Evolutionary conservation across 495 filamentous ascomycete genomes (phyloP).

Genomic region (Daldinia bambusicola): DNA sequence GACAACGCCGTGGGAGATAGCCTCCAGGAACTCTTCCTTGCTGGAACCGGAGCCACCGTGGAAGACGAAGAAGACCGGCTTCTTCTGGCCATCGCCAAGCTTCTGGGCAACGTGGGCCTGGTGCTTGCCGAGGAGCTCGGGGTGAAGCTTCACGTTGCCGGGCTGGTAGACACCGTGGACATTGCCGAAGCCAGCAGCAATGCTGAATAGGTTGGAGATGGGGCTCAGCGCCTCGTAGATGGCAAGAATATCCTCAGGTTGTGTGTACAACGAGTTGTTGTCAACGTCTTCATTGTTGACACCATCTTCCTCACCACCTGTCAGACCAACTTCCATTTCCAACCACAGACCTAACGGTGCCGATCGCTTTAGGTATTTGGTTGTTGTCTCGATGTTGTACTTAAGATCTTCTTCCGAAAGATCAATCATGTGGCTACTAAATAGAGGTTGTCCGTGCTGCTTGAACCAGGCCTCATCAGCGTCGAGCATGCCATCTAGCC

Average conservation of each 20-base stretch:
- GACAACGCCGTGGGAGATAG: constrained; percentile 92
- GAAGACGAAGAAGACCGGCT: constrained; percentile 99
- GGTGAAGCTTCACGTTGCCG: constrained; percentile 95
- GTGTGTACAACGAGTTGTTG: constrained; percentile 96
- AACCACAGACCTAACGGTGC: constrained; percentile 98
- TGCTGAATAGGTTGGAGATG: constrained; percentile 94
- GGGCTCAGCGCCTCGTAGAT: constrained; percentile 84
- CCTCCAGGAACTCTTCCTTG: constrained; percentile 87
- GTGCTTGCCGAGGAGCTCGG: constrained; percentile 93
- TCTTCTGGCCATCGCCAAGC: constrained; percentile 64
- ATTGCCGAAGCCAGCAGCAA: constrained; percentile 98
- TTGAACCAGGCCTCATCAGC: constrained; percentile 94
- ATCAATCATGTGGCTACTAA: constrained; percentile 98
- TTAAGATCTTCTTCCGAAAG: constrained; percentile 82
- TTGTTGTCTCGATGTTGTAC: constrained; percentile 90
- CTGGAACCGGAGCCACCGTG: constrained; percentile 93
- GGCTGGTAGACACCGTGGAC: constrained; percentile 99
- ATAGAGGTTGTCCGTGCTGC: constrained; percentile 89
- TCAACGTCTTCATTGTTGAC: constrained; percentile 89
- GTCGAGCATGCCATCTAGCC: constrained; percentile 96
- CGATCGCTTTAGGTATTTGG: constrained; percentile 87
- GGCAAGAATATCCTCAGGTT: constrained; percentile 91
- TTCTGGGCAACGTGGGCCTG: constrained; percentile 88
- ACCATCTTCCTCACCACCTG: constrained; percentile 95
- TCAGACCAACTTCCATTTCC: constrained; percentile 98